These are phyloP conservation scores for Penicillium flavigenum DNA, from an alignment of 495 filamentous ascomycete species.

Conservation along the genomic window DNA sequence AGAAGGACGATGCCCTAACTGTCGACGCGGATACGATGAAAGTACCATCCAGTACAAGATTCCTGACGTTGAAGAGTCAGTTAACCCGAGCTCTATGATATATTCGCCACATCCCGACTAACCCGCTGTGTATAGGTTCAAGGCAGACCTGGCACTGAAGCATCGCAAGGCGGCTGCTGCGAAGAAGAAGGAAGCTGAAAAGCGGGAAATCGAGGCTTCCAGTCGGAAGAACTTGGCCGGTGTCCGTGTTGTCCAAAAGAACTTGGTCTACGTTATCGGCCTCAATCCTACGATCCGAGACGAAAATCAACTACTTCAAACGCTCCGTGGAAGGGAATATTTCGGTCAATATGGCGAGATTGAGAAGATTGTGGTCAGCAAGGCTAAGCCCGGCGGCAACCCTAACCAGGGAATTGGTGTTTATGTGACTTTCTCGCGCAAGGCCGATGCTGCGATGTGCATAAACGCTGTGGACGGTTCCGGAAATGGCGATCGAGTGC, in stretches of 20 bases:
- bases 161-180: slow-evolving; percentile 88
- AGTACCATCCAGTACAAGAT: slow-evolving; percentile 95
- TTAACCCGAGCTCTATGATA: slow-evolving; percentile 11
- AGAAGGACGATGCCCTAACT: slow-evolving; percentile 95
- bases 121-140: slow-evolving; percentile 53
- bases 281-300: slow-evolving; percentile 87
- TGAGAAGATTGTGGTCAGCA: slow-evolving; percentile 97
- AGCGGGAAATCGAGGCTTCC: slow-evolving; percentile 89
- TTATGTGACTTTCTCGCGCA: slow-evolving; percentile 91
- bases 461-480: slow-evolving; percentile 92
- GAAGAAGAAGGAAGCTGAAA: slow-evolving; percentile 91
- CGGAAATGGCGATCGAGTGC: slow-evolving; percentile 78
- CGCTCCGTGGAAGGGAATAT: slow-evolving; percentile 82
- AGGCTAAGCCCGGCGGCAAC: slow-evolving; percentile 73
- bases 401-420: slow-evolving; percentile 84
- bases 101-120: slow-evolving; percentile 1
- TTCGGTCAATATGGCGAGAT: slow-evolving; percentile 99
- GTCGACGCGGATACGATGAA: slow-evolving; percentile 90
- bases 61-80: slow-evolving; percentile 87
- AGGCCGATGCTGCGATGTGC: slow-evolving; percentile 82
- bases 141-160: slow-evolving; percentile 84
- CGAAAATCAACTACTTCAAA: slow-evolving; percentile 79
- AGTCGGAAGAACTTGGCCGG: slow-evolving; percentile 94
- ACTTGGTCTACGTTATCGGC: slow-evolving; percentile 96
- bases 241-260: slow-evolving; percentile 94